Conservation (phyloP, 2,329 filamentous ascomycete species). For the Triangularia verruculosa region DNA sequence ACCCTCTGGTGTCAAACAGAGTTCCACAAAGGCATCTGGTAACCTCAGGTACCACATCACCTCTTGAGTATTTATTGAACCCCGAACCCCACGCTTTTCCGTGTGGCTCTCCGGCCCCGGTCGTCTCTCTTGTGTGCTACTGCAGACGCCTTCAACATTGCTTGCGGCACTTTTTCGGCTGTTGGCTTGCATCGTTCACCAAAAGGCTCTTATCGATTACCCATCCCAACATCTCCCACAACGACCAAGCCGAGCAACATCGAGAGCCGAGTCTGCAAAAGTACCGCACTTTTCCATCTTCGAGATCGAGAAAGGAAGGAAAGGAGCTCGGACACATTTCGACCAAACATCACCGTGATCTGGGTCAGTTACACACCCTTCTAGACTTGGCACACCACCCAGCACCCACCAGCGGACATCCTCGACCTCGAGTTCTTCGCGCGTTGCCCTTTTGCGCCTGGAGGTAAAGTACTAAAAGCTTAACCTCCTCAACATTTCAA, state of each 20-base stretch:
- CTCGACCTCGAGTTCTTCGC: not conserved
- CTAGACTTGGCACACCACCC: not conserved
- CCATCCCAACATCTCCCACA: not conserved
- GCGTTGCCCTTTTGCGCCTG: not conserved
- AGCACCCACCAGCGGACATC: not conserved
- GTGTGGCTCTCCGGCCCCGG: not conserved
- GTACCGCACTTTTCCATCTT: not conserved
- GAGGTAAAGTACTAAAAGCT: constrained; percentile 10
- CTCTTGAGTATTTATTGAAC: not conserved
- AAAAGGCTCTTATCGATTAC: not conserved
- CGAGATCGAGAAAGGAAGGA: not conserved
- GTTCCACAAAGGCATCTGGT: too few species aligned
- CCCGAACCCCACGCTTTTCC: not conserved
- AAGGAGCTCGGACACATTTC: not conserved
- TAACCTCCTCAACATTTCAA: not conserved
- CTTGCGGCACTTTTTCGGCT: not conserved
- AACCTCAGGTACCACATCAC: too few species aligned
- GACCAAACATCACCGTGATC: not conserved
- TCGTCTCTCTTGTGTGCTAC: not conserved
- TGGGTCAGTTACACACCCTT: not conserved
- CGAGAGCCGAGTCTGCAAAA: not conserved
- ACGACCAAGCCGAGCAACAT: not conserved
- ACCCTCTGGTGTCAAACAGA: not conserved
- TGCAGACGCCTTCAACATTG: not conserved
- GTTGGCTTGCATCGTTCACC: not conserved